Percentiles rank a stretch among this genome's conserved stretches.
Evolutionary conservation across 2,329 filamentous ascomycete species (phyloP).

Genomic region (Verticillium dahliae): DNA sequence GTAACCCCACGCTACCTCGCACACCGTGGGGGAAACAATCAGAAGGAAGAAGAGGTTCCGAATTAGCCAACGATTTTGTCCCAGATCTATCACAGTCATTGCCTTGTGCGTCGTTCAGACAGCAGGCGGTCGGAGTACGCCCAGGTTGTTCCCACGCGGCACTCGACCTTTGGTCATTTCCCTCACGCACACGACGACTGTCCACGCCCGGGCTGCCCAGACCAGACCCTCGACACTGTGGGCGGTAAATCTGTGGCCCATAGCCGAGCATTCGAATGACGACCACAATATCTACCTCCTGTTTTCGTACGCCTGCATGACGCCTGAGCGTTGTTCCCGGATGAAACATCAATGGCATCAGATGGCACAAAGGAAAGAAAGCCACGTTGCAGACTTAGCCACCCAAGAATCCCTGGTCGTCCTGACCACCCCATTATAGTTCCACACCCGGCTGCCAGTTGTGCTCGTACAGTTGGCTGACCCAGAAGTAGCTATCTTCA

Average conservation of each 20-base stretch:
- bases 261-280: no score
- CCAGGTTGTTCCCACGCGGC: no score
- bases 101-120: no score
- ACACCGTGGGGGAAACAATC: no score
- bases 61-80: no score
- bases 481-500: conserved; percentile 52
- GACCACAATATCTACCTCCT: no score
- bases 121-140: no score
- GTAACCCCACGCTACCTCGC: no score
- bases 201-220: background rate
- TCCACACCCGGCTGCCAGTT: conserved; percentile 39
- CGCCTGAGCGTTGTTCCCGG: background rate
- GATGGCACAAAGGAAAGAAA: background rate
- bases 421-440: conserved; percentile 15
- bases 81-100: no score
- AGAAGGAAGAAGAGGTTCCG: no score
- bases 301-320: background rate
- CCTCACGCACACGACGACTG: background rate
- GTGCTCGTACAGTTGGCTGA: conserved; percentile 52
- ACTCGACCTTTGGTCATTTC: background rate
- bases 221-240: background rate
- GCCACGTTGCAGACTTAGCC: background rate
- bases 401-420: background rate
- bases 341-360: background rate
- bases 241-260: background rate